Conservation (phyloP, 768 basidiomycete genomes). For the Glaciozyma martinii region DNA sequence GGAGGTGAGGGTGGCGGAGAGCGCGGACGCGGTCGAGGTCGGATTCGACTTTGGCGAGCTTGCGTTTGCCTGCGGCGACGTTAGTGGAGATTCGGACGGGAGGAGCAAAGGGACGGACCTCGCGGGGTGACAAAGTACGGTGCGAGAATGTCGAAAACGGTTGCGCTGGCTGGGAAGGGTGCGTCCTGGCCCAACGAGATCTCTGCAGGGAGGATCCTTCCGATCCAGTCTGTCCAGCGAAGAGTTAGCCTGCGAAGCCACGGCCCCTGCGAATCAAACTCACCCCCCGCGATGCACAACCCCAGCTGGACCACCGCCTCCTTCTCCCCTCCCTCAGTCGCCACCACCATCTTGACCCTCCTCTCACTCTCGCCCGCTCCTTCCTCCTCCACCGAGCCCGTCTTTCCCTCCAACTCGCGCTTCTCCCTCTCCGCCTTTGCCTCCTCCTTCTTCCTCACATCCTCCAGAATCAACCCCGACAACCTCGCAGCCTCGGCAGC, state of each 20-base stretch:
- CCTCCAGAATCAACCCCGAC: slow-evolving; percentile 29
- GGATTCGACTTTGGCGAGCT: slow-evolving; percentile 24
- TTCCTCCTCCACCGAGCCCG: slow-evolving; percentile 10
- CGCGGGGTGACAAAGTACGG: slow-evolving; percentile 27
- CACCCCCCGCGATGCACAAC: slow-evolving; percentile 1
- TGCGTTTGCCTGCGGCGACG: slow-evolving; percentile 14
- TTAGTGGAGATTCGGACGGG: not conserved
- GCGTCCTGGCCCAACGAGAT: not conserved
- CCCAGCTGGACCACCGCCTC: slow-evolving; percentile 20
- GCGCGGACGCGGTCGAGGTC: slow-evolving; percentile 18
- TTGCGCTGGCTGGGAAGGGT: slow-evolving; percentile 10
- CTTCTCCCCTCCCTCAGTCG: not conserved
- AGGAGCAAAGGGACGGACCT: not conserved
- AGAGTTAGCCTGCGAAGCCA: not conserved
- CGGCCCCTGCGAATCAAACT: not conserved
- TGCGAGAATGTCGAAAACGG: slow-evolving; percentile 23
- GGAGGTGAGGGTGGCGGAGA: slow-evolving; percentile 19
- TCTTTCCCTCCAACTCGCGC: slow-evolving; percentile 13
- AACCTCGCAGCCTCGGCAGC: slow-evolving; percentile 22
- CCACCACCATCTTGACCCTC: not conserved
- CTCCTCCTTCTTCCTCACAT: slow-evolving; percentile 27
- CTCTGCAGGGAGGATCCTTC: slow-evolving; percentile 10
- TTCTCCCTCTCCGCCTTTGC: slow-evolving; percentile 12
- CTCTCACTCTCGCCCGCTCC: slow-evolving; percentile 1
- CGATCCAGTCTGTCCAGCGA: slow-evolving; percentile 19